A percentile compares a stretch with the other conserved stretches of the same genome.
Conservation (phyloP, 768 basidiomycete genomes). For the Astraeus odoratus region DNA sequence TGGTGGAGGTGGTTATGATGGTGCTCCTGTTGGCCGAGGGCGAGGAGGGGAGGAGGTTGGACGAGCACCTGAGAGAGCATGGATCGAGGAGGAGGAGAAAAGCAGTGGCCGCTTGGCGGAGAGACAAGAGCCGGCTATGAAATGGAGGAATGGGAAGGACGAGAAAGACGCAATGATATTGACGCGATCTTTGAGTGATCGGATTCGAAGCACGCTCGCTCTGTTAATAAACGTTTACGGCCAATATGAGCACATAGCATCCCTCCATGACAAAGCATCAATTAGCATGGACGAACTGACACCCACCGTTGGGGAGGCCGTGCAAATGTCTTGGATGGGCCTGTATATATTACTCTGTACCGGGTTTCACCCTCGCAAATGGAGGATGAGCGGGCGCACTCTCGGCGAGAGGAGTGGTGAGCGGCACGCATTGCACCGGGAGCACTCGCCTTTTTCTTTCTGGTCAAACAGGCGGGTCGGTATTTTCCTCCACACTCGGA, state of each 20-base stretch:
- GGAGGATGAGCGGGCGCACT: too few relatives aligned
- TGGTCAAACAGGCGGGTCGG: constrained; percentile 3
- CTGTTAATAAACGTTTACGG: constrained; percentile 26
- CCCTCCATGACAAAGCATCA: constrained; percentile 14
- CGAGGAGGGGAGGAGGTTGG: constrained; percentile 21
- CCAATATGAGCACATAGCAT: constrained; percentile 13
- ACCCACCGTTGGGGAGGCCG: neutral
- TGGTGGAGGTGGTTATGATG: neutral
- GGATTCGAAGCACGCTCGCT: constrained; percentile 15
- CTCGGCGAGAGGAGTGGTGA: too few relatives aligned
- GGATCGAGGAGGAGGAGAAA: constrained; percentile 4
- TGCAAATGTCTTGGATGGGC: neutral
- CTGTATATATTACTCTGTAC: too few relatives aligned
- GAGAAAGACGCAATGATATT: constrained; percentile 13
- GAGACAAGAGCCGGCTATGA: constrained; percentile 10
- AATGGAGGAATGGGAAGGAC: constrained; percentile 15
- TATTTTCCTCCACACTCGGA: constrained; percentile 2
- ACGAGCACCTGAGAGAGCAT: constrained; percentile 24
- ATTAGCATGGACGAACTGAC: neutral
- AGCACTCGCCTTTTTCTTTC: neutral
- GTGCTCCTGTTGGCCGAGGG: constrained; percentile 1
- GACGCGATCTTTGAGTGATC: constrained; percentile 22
- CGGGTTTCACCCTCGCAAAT: too few relatives aligned
- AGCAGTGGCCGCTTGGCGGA: constrained; percentile 7
- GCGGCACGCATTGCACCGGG: neutral